Base-by-base conservation (phyloP, 257 asterid species). In the Ophiorrhiza pumila region DNA sequence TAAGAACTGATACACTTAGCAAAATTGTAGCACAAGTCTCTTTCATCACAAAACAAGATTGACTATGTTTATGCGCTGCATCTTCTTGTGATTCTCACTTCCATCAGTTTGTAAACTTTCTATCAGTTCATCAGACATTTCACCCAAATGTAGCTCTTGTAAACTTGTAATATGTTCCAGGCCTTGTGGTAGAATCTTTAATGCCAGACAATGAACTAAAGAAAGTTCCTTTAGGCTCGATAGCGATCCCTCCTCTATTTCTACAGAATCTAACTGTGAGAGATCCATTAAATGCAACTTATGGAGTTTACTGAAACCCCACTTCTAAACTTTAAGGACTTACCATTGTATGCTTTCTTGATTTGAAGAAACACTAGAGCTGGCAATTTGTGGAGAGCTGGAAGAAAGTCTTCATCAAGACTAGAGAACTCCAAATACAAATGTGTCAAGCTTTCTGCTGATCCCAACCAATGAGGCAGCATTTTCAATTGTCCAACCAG, bases 401-500 rank as follows among this genome's bases (percentile, higher is more conserved):
- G 58, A 32, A 77, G 80, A 27, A 77, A 71, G 35, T 77, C 71
- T 15, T 71, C 73, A 32, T 32, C 35, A 4, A 72, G 42, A 11
- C 32, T 37, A 32, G 77, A 77, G 1, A 62, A 65, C 23, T 59
- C 73, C 73, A 77, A 71, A 65, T 71, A 52, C 71, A 77, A 23
- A 47, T 71, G 73, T 31, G 77, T 65, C 13, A 77, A 63, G 73
- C 68, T 71, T 12, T 32, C 41, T 58, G 73, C 42, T 4, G 73
- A 64, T 71, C 37, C 76, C 8, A 77, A 50, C 80, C 80, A 77
- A 60, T 59, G 76, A 71, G 80, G 80, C 37, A 73, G 53, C 67
- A 58, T 72, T 9, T 71, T 65, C 72, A 77, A 55, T 68, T 12
- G 62, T 47, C 80, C 80, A 2, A 47, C 5, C 69, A 77, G 22